A percentile compares a stretch with the other conserved stretches of the same genome.
phyloP scores from a whole-genome alignment of 176 grass and related monocot genomes.

The Chloris gayana region DNA sequence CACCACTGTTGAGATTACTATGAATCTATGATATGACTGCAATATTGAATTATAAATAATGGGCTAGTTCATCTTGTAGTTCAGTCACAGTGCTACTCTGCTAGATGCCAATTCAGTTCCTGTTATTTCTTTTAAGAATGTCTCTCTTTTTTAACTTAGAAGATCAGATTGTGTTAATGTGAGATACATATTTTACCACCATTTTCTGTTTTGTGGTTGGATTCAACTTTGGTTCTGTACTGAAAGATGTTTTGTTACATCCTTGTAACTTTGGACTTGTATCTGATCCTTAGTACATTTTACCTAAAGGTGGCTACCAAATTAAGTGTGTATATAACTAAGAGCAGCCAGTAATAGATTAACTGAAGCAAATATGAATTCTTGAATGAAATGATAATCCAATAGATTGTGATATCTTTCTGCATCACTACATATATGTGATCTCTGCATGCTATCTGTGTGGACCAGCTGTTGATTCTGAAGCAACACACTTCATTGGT shows the following conservation, averaged over 20 bases:
- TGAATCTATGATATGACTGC: conserved; percentile 1
- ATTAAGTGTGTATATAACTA: background rate
- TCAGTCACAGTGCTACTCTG: conserved; percentile 1
- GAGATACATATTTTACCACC: background rate
- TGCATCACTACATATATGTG: conserved; percentile 6
- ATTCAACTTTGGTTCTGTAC: background rate
- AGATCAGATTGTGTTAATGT: conserved; percentile 24
- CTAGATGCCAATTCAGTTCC: conserved; percentile 2
- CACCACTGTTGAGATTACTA: background rate
- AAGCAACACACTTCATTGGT: background rate
- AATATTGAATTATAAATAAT: background rate
- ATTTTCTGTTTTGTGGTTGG: background rate
- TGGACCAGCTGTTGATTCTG: background rate
- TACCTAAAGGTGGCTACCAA: background rate
- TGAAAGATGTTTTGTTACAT: background rate
- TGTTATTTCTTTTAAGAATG: background rate
- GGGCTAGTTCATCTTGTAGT: background rate
- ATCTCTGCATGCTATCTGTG: conserved; percentile 4
- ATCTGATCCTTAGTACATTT: conserved; percentile 6
- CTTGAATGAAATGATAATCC: background rate
- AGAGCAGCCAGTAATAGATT: background rate
- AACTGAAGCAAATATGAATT: background rate
- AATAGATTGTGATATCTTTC: background rate
- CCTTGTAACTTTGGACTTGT: conserved; percentile 8
- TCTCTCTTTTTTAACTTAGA: background rate